These are phyloP conservation scores for Coix lacrymajobi DNA, from an alignment of 176 grass and related monocot genomes.

Conservation along the genomic window DNA sequence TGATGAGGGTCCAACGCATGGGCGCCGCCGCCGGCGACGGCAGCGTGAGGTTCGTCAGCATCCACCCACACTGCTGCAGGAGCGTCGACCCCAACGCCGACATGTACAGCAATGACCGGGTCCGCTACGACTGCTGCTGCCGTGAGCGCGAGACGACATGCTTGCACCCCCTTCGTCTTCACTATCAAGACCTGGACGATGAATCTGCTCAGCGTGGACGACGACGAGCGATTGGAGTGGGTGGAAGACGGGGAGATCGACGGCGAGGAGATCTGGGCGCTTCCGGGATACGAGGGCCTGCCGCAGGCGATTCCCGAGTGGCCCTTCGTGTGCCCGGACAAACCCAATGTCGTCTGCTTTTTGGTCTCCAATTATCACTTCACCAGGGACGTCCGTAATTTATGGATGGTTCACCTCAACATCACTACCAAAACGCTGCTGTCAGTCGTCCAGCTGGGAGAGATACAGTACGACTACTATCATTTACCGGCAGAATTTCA, in stretches of 20 bases:
- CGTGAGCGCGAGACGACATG: neutral
- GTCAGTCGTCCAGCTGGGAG: neutral
- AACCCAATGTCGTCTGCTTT: neutral
- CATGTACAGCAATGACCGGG: too few relatives aligned
- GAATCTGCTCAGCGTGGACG: neutral
- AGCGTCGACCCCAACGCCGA: too few relatives aligned
- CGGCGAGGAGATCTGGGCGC: neutral
- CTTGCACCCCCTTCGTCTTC: neutral
- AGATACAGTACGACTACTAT: neutral
- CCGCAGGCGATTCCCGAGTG: neutral
- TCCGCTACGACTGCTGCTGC: too few relatives aligned
- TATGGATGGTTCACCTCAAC: neutral
- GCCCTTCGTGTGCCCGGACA: neutral
- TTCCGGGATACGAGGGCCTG: neutral
- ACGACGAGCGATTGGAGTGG: neutral
- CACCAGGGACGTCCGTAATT: too few relatives aligned
- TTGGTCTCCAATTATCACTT: neutral
- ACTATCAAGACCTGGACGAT: neutral
- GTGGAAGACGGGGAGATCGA: neutral
- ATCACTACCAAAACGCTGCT: neutral
- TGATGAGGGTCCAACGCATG: neutral
- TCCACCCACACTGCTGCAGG: neutral
- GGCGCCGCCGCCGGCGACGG: neutral
- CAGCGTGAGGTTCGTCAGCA: neutral
- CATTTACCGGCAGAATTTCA: neutral